Percentiles rank a stretch among this genome's conserved stretches.
These are phyloP conservation scores for Myxozyma nipponensis DNA, from an alignment of 805 yeast species.

Conservation along the genomic window DNA sequence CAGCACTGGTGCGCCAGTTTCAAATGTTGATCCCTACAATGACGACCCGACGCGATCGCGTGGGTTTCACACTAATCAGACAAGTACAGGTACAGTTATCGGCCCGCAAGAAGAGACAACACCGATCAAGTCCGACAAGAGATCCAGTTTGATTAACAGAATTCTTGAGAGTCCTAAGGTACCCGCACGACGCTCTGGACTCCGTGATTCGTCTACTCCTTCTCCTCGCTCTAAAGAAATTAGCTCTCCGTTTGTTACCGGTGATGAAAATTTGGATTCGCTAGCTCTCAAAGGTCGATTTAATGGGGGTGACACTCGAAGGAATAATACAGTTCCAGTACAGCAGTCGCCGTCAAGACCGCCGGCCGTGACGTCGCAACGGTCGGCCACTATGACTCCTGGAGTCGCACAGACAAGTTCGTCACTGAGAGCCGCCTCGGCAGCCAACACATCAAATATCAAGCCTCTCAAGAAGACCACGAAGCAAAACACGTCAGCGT, in stretches of 20 bases:
- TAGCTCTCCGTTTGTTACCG: neutral
- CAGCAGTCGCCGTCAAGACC: neutral
- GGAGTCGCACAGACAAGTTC: slow-evolving; percentile 43
- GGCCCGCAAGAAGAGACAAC: neutral
- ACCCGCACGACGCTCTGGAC: neutral
- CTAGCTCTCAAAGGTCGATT: slow-evolving; percentile 37
- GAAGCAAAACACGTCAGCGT: slow-evolving; percentile 43
- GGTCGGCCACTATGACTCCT: neutral
- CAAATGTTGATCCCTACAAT: neutral
- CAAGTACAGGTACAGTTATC: neutral
- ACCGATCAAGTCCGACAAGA: neutral
- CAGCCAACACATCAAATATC: neutral
- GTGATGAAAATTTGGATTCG: slow-evolving; percentile 1
- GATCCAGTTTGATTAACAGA: neutral
- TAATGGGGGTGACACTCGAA: neutral
- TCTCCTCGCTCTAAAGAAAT: neutral
- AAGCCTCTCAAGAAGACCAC: slow-evolving; percentile 24
- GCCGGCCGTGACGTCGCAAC: neutral
- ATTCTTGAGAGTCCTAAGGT: neutral
- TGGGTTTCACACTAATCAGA: neutral
- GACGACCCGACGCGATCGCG: neutral
- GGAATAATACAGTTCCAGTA: slow-evolving; percentile 1
- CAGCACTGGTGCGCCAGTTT: neutral
- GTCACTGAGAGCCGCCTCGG: slow-evolving; percentile 42
- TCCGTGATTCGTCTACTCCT: neutral